Percentiles rank a stretch among this genome's conserved stretches.
Conservation (phyloP, 2,329 filamentous ascomycete species). For the Aspergillus tanneri region DNA sequence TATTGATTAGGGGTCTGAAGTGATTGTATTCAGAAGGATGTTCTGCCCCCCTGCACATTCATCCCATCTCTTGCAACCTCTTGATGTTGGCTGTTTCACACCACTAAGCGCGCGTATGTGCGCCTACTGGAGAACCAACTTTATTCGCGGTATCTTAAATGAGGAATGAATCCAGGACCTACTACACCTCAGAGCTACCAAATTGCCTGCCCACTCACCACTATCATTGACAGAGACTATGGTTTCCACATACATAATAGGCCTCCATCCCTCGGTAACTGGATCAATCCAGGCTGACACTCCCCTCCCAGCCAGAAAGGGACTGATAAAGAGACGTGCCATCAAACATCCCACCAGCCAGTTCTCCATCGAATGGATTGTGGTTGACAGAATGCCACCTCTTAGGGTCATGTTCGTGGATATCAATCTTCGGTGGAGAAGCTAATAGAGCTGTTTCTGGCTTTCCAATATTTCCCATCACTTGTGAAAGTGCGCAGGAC, state of each 20-base stretch:
- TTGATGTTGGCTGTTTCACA: too few relatives aligned
- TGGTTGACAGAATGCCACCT: slow-evolving; percentile 11
- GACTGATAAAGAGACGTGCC: slow-evolving; percentile 11
- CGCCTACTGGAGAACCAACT: too few relatives aligned
- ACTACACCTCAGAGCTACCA: too few relatives aligned
- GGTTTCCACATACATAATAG: slow-evolving; percentile 7
- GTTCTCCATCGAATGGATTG: slow-evolving; percentile 6
- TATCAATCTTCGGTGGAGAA: background rate
- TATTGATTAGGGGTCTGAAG: too few relatives aligned
- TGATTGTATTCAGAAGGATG: too few relatives aligned
- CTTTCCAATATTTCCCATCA: slow-evolving; percentile 7
- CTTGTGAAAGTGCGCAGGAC: slow-evolving; percentile 5
- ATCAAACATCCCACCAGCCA: slow-evolving; percentile 2
- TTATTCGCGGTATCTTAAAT: too few relatives aligned
- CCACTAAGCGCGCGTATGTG: too few relatives aligned
- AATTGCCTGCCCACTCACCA: slow-evolving; percentile 9
- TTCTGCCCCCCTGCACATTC: too few relatives aligned
- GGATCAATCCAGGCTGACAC: slow-evolving; percentile 2
- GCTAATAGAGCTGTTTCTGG: slow-evolving; percentile 8
- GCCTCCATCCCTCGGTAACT: slow-evolving; percentile 7
- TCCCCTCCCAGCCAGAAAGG: slow-evolving; percentile 12
- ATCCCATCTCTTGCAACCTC: too few relatives aligned
- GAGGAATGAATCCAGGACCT: too few relatives aligned
- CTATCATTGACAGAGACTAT: slow-evolving; percentile 6
- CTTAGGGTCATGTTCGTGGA: slow-evolving; percentile 9